Conservation (phyloP, 768 basidiomycete species). For the Lentinula boryana region DNA sequence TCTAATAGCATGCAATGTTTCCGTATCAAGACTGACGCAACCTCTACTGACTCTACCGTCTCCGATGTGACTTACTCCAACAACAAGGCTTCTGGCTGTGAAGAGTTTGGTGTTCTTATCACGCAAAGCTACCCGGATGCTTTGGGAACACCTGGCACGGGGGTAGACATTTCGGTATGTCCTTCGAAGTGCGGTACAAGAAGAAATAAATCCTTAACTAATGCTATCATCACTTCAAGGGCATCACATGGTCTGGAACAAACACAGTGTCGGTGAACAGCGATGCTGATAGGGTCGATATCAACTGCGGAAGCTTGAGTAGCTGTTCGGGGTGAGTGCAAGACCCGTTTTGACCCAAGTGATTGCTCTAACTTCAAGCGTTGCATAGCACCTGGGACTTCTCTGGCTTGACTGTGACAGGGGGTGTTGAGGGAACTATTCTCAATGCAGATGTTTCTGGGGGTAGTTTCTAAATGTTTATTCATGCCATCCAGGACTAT, state of each 20-base stretch:
- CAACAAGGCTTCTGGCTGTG: conserved; percentile 1
- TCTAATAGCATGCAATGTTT: background rate
- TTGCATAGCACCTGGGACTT: conserved; percentile 3
- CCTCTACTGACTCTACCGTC: conserved; percentile 1
- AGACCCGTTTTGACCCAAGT: background rate
- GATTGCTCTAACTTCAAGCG: background rate
- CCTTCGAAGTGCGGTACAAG: background rate
- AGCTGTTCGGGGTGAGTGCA: conserved; percentile 2
- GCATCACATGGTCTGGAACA: background rate
- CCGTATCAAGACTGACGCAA: conserved; percentile 6
- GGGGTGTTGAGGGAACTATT: background rate
- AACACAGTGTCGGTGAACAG: conserved; percentile 3
- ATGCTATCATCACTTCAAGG: background rate
- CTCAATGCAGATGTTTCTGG: conserved; percentile 1
- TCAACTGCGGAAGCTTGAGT: conserved; percentile 4
- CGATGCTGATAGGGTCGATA: conserved; percentile 1
- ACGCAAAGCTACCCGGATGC: conserved; percentile 3
- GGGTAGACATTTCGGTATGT: conserved; percentile 2
- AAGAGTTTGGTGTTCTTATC: conserved; percentile 5
- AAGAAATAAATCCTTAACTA: background rate
- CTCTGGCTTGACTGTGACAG: background rate
- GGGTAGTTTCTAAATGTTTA: background rate
- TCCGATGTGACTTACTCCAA: background rate
- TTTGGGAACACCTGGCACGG: conserved; percentile 3
- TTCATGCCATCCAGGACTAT: background rate